These are phyloP conservation scores for Pelargonium cotyledonis DNA, from an alignment of 441 rosid genomes.

Conservation along the genomic window DNA sequence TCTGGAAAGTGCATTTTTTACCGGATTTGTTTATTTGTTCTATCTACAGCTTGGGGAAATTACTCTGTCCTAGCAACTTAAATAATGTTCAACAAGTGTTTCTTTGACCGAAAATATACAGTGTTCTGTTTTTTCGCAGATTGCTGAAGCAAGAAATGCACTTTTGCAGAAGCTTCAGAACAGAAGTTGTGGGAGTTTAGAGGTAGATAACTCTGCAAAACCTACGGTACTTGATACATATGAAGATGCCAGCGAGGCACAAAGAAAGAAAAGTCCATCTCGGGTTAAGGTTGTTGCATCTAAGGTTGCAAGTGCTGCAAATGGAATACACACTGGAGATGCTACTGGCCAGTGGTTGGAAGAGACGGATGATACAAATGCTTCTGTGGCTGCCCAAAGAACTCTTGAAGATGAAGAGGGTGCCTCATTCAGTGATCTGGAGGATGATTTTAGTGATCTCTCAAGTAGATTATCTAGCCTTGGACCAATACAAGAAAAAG, in stretches of 20 bases:
- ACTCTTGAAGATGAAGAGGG: conserved; percentile 36
- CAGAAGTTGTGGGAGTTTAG: conserved; percentile 23
- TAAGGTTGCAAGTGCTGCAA: conserved; percentile 18
- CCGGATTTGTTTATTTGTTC: no score
- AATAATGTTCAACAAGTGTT: no score
- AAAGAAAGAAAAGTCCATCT: conserved; percentile 20
- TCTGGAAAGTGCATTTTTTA: no score
- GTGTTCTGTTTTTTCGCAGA: conserved; percentile 30
- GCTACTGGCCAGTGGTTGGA: conserved; percentile 33
- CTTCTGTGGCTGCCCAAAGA: conserved; percentile 22
- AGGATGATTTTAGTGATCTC: conserved; percentile 34
- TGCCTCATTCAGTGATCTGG: conserved; percentile 61
- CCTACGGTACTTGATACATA: conserved; percentile 14
- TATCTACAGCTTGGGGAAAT: no score
- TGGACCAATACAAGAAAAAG: conserved; percentile 17
- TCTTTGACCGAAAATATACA: background rate
- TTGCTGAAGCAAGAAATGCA: conserved; percentile 44
- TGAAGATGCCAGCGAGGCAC: conserved; percentile 21
- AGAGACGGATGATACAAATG: conserved; percentile 21
- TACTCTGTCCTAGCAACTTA: no score
- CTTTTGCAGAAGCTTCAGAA: conserved; percentile 42
- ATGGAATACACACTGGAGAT: conserved; percentile 27
- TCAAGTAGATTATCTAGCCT: conserved; percentile 26
- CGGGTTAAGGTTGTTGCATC: conserved; percentile 18
- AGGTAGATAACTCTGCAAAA: conserved; percentile 8